phyloP scores from a whole-genome alignment of 257 asterid genomes.

The Jasminum sambac region DNA sequence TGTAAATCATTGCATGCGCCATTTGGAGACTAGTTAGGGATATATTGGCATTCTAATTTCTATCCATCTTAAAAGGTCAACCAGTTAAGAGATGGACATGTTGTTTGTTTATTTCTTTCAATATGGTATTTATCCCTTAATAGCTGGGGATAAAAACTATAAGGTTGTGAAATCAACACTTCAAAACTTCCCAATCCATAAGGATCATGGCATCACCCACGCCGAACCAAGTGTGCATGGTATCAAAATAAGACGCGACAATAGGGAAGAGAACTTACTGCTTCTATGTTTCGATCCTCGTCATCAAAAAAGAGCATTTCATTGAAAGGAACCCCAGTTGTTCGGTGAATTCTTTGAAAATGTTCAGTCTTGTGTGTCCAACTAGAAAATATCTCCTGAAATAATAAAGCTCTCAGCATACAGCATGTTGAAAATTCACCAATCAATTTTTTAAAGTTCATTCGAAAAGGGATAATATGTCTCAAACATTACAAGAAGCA shows the following conservation, averaged over 20 bases:
- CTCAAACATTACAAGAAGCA: not conserved
- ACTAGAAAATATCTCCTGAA: conserved; percentile 87
- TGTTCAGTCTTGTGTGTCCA: conserved; percentile 90
- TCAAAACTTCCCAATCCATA: no score
- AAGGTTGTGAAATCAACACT: not conserved
- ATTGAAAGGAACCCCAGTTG: conserved; percentile 60
- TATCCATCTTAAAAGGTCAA: no score
- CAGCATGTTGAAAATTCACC: not conserved
- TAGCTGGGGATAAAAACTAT: not conserved
- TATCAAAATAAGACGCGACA: not conserved
- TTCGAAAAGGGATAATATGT: not conserved
- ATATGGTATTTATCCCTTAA: no score
- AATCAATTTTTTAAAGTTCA: conserved; percentile 8
- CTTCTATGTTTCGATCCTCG: conserved; percentile 74
- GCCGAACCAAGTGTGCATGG: not conserved
- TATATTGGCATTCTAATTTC: no score
- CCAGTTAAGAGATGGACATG: no score
- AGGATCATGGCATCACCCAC: no score
- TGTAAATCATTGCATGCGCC: not conserved
- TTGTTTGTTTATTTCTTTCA: no score
- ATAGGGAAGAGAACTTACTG: conserved; percentile 45
- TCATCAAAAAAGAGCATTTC: conserved; percentile 92
- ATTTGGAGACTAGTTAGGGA: not conserved
- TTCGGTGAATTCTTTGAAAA: conserved; percentile 63
- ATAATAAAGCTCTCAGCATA: conserved; percentile 22